Evolutionary conservation across 768 basidiomycete species (phyloP), one percentile per base, ranked within the genome.

Genomic region (Mycena indigotica): DNA sequence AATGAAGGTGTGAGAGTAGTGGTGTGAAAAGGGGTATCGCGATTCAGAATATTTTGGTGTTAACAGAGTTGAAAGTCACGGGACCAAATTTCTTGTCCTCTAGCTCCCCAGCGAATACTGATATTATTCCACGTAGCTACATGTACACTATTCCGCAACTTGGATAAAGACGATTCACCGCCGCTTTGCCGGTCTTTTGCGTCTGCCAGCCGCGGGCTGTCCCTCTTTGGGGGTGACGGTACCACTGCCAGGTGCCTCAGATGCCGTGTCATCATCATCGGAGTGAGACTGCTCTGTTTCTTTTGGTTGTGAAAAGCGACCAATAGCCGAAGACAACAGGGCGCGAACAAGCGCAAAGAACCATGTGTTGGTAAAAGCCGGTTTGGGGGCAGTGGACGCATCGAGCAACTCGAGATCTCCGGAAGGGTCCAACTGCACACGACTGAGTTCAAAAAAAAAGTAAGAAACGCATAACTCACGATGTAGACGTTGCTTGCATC

Each of bases 401-500:
- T 91, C 83, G 45, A 91, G 73, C 16, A 77, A 73, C 30, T 86
- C 77, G 65, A 85, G 72, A 15, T 80, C 75, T 5, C 87, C 88
- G 4, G 82, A 76, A 10, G 77, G 70, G 30, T 90, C 88, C 55
- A 85, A 76, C 91, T 93, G 58, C 52, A 51, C 56, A 30, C 46
- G 45, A 44, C 25, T 57, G n/a, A 51, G 23, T 26, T n/a, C 38
- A 48, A 12, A 44, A 32, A 40, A 52, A 46, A 39, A 39, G 28
- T 39, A 35, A 8, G 32, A 35, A 8, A 8, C 15, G 3, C 23
- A 26, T 32, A 46, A 80, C 89, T 70, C 68, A 92, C 90, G 55
- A 93, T 79, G 73, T 83, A 94, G 38, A 94, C 91, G 32, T 86
- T 68, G 40, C 81, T 75, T 41, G 85, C 85, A 57, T 93, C 89